Evolutionary conservation across 805 yeast genomes (phyloP), one percentile per base, ranked within the genome.

Genomic region (Huiozyma naganishii): DNA sequence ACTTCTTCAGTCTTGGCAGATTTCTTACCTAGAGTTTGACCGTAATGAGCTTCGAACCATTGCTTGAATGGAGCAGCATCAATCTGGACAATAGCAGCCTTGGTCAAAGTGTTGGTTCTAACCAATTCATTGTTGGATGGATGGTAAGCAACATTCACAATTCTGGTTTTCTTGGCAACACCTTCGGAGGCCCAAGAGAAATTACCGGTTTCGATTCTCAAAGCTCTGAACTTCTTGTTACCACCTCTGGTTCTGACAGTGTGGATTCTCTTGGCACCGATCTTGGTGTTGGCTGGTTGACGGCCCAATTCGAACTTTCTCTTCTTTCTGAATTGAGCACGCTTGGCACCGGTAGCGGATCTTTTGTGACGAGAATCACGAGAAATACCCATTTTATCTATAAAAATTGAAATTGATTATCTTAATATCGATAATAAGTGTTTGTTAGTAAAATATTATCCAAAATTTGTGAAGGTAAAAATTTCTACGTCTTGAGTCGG

Each of bases 301-400:
- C 98, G 92, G 66, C 98, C 98, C 73, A 86, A 82, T 79, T 92
- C 98, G 71, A 92, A 92, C 94, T 92, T 92, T 83, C 98, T 82
- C 95, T 92, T 92, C 90, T 92, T 92, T 88, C 98, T 90, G 95
- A 83, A 86, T 76, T 88, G 95, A 75, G 97, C 97, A 77, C 97
- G 89, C 77, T 88, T 89, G 72, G 98, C 98, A 84, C 98, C 98
- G 70, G 98, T 89, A 74, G 94, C 95, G 66, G 97, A 76, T 77
- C 98, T 94, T 86, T 92, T 92, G 88, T 92, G 98, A 79, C 97
- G 96, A 74, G 98, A 90, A 81, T 92, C 97, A 82, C 98, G 90
- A 76, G 97, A 89, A 84, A 92, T 92, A 89, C 98, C 97, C 98
- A 92, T 92, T 73, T 72, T 84, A 44, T 52, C 49, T 40, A 32